Base-by-base conservation (phyloP, 805 yeast genomes). In the Yarrowia keelungensis region DNA sequence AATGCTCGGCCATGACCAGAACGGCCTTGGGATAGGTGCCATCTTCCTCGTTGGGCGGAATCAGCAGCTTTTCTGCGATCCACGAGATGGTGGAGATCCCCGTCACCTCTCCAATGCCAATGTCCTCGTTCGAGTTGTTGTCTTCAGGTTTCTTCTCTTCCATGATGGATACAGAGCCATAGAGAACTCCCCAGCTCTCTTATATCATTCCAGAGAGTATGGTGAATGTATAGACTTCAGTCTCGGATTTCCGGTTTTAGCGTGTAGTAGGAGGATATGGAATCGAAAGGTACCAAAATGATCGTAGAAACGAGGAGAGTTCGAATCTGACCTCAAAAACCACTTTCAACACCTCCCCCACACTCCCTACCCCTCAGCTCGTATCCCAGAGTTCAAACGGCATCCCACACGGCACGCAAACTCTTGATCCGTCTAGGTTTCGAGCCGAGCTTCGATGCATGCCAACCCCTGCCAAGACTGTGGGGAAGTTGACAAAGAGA, bases 1-100 rank as follows among this genome's bases (percentile, higher is more conserved):
- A 77, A 70, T 81, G 82, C 36, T 79, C 81, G 68, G 81, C 76
- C 79, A 84, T 80, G 71, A 77, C 82, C 16, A 79, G 73, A n/a
- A 73, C 56, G 46, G 71, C 72, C 26, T 68, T 67, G 11, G 66
- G 51, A 42, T 59, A 59, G 9, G 66, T 32, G 35, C 66, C 66
- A 14, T 59, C 66, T 12, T 10, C 36, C 2, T 59, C 53, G n/a
- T 19, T 19, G 8, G 66, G 66, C 4, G 66, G 66, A 42, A 59
- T 59, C 5, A 43, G 53, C 53, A 59, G 36, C 42, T 59, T 43
- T 16, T 59, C 66, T 1, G 66, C 66, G n/a, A 59, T 58, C 65
- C 65, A 58, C 16, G 59, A 12, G 1, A 53, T 4, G 4, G 59
- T 53, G 9, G 32, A n/a, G 19, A 53, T 39, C 12, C 59, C 59